These are phyloP conservation scores for Pichia thaimueangensis DNA, from an alignment of 805 yeast species.

Conservation along the genomic window DNA sequence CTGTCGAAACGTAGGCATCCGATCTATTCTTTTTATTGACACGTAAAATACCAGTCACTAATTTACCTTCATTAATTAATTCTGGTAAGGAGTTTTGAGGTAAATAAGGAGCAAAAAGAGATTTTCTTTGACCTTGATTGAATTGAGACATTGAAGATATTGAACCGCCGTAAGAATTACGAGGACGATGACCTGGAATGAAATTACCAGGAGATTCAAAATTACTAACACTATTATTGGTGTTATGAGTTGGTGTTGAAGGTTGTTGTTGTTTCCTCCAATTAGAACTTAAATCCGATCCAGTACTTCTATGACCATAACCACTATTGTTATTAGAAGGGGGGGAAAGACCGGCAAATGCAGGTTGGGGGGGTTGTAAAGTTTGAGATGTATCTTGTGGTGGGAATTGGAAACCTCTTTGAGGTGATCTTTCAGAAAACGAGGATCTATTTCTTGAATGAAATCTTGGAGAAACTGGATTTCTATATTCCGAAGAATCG, in stretches of 20 bases:
- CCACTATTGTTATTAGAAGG: slow-evolving; percentile 19
- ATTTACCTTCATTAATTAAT: slow-evolving; percentile 78
- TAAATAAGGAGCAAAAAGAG: slow-evolving; percentile 91
- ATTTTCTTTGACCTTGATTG: slow-evolving; percentile 48
- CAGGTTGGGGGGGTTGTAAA: slow-evolving; percentile 50
- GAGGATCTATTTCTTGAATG: slow-evolving; percentile 26
- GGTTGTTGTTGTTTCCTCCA: slow-evolving; percentile 50
- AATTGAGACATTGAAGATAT: slow-evolving; percentile 43
- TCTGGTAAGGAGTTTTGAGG: slow-evolving; percentile 92
- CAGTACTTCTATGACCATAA: slow-evolving; percentile 34
- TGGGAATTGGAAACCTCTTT: slow-evolving; percentile 59
- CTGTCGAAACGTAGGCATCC: slow-evolving; percentile 97
- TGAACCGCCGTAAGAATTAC: slow-evolving; percentile 66
- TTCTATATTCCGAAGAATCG: slow-evolving; percentile 11
- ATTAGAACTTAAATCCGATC: slow-evolving; percentile 45
- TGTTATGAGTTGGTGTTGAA: slow-evolving; percentile 18
- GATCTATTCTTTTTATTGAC: slow-evolving; percentile 95
- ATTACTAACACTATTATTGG: slow-evolving; percentile 7
- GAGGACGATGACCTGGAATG: slow-evolving; percentile 63
- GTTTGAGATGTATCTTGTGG: slow-evolving; percentile 29
- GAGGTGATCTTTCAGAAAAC: slow-evolving; percentile 36
- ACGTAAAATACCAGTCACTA: slow-evolving; percentile 87
- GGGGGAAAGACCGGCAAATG: slow-evolving; percentile 39
- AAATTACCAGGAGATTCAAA: slow-evolving; percentile 34
- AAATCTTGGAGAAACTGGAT: slow-evolving; percentile 7